Evolutionary conservation across 163 green algal species (phyloP), one percentile per base, ranked within the genome.

Genomic region (Prototheca wickerhamii): DNA sequence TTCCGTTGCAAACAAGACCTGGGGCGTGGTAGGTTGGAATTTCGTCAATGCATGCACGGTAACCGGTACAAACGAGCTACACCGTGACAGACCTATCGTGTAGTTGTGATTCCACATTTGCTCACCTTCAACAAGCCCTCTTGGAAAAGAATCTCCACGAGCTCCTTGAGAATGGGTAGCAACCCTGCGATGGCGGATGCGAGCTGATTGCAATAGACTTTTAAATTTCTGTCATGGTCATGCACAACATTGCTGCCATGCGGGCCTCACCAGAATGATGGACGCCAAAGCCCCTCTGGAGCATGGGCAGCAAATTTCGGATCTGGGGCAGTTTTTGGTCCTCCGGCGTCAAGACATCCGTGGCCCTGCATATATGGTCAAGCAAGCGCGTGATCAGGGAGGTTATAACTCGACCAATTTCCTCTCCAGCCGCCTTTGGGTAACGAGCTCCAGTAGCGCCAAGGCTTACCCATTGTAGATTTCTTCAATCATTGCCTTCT

Each of bases 1-100:
- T 79, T 99, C 94, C 8, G 93, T 99, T 23, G 93, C 91, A 81
- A 97, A 98, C 1, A 99, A 81, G 26, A 84, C 87, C 77, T 98
- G 95, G 64, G 93, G 52, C 55, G 2, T 6, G 54, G 56, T 32
- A 55, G 26, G 60, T 73, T 33, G 77, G 80, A 10, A 80, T 66
- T 29, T 68, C 54, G 15, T 51, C n/a, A n/a, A n/a, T n/a, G n/a
- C n/a, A n/a, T n/a, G n/a, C n/a, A n/a, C n/a, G n/a, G n/a, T n/a
- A n/a, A n/a, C n/a, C n/a, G n/a, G n/a, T n/a, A n/a, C n/a, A n/a
- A 50, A 31, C 1, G 53, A 58, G 26, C 31, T 37, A 21, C 42
- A 51, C 55, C 3, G 29, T 4, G 4, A n/a, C 4, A 23, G 50
- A 69, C 20, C 17, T 70, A 52, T 2, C 25, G 28, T 70, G 70